phyloP scores from a whole-genome alignment of 345 rosid species.

The Lepidium didymum region DNA sequence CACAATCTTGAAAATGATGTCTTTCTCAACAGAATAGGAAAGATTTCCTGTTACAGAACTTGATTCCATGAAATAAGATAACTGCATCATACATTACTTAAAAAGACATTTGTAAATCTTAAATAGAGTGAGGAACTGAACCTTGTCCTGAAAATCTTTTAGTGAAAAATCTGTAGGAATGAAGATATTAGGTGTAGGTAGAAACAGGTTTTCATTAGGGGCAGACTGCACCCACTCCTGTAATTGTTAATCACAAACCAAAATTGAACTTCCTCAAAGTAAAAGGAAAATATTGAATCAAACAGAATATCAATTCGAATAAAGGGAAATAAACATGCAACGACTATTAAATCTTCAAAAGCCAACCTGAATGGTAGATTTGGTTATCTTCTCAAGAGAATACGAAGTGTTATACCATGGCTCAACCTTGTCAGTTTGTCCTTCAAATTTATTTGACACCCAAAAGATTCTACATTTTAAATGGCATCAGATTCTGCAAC shows the following conservation, averaged over 20 bases:
- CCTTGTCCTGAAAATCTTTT: conserved; percentile 52
- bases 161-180: conserved; percentile 79
- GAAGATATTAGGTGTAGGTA: conserved; percentile 63
- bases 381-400: conserved; percentile 45
- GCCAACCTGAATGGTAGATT: conserved; percentile 52
- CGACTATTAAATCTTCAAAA: background rate
- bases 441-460: conserved; percentile 81
- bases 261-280: background rate
- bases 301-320: background rate
- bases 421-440: conserved; percentile 56
- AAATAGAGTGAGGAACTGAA: conserved; percentile 20
- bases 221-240: conserved; percentile 70
- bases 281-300: background rate
- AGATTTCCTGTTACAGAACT: conserved; percentile 39
- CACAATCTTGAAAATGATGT: conserved; percentile 55
- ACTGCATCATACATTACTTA: background rate
- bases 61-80: background rate
- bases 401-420: conserved; percentile 87
- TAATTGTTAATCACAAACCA: conserved; percentile 11
- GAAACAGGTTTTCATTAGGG: conserved; percentile 53
- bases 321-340: background rate
- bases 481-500: background rate
- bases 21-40: conserved; percentile 57
- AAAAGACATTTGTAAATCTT: background rate
- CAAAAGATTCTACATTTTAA: conserved; percentile 59